Base-by-base conservation (phyloP, 768 basidiomycete genomes). In the Strobilomyces confusus region DNA sequence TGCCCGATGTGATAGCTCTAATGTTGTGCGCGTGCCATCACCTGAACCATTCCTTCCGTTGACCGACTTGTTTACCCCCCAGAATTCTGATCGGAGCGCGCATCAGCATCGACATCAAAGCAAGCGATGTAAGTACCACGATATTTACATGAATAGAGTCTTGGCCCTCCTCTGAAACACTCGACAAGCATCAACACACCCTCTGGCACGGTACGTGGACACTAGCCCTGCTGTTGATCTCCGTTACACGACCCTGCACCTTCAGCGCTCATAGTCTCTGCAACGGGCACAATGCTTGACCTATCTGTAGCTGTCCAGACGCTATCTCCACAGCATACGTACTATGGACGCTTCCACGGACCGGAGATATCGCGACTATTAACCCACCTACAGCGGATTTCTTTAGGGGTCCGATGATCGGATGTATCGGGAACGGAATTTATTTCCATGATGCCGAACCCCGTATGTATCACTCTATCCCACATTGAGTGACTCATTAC, bases 1-100 rank as follows among this genome's bases (percentile, higher is more conserved):
- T 43, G 42, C 58, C 58, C 58, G 55, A 63, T 65, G 55, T 65
- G 63, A 59, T 46, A 66, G 61, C 32, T 30, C 44, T n/a, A 42
- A 22, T 44, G 48, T 45, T 32, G 42, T 14, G 33, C 29, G 37
- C 25, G 13, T 32, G 6, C 36, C 49, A 14, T 23, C n/a, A 45
- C 26, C 17, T 15, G 25, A 42, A 43, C 45, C 32, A 29, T 45
- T 9, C 14, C 15, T 33, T 51, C 23, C 37, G 32, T 20, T 44
- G 44, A 43, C 45, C n/a, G 1, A 32, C 36, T 34, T n/a, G 34
- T 41, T 54, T 41, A 36, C 30, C 33, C n/a, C 13, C 15, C 42
- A 22, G 38, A 52, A 46, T 17, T 47, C 33, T 51, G 29, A 33
- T 42, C 29, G 3, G 44, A 30, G 20, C 23, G 22, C 41, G 43